Evolutionary conservation across 305 asterid species (phyloP).

Genomic region (Fraxinus nigra): DNA sequence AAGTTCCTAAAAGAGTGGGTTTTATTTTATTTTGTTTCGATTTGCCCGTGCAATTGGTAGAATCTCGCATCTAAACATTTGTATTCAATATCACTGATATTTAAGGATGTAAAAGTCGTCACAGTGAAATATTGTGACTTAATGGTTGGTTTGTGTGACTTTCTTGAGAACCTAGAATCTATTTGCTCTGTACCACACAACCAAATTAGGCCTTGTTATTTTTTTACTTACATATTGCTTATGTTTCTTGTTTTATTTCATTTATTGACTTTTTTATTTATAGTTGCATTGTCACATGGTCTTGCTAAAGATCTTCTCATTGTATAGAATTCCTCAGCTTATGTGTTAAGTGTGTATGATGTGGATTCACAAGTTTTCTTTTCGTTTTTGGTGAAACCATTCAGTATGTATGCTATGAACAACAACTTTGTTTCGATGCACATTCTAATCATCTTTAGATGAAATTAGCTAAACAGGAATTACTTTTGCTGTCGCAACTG

Average conservation of each 20-base stretch:
- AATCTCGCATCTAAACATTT: not conserved
- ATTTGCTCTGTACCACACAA: not conserved
- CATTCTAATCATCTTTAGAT: not conserved
- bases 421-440: not conserved
- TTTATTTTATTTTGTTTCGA: not conserved
- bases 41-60: not conserved
- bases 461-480: not conserved
- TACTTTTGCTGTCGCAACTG: not conserved
- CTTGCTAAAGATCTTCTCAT: not conserved
- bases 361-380: not conserved
- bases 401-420: not conserved
- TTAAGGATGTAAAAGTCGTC: not conserved
- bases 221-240: not conserved
- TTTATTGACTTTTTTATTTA: not conserved
- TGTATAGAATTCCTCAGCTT: not conserved
- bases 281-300: not conserved
- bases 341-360: not conserved
- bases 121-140: not conserved
- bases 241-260: not conserved
- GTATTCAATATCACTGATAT: not conserved
- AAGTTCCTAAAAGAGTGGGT: conserved; percentile 77
- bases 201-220: not conserved
- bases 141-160: not conserved
- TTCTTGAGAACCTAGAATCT: not conserved
- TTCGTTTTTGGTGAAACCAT: not conserved